Evolutionary conservation across 768 basidiomycete species (phyloP), one percentile per base, ranked within the genome.

Genomic region (Termitomyces sp.): DNA sequence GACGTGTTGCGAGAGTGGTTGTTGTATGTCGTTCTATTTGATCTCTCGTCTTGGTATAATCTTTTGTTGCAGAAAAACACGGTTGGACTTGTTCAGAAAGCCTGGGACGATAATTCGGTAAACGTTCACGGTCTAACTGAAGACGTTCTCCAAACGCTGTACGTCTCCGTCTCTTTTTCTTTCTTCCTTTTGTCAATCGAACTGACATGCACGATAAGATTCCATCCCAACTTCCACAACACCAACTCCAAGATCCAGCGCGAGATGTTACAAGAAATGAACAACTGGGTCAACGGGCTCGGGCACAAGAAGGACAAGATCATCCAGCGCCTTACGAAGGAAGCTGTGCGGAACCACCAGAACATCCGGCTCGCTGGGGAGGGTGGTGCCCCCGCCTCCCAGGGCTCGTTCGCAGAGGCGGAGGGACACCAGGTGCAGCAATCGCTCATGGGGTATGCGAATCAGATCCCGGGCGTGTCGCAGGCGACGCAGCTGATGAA

Each of bases 221-320:
- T 93, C 78, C 91, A 94, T 67, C 91, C 91, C 15, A 86, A 89
- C 58, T 94, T 91, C 76, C 83, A 86, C 65, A 78, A 85, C 64
- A 63, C 68, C 31, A 68, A 73, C 57, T 88, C 86, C 1, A 76
- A 78, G 56, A 74, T 92, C 31, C 91, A 93, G 67, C 76, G 80
- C 51, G 83, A 89, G 61, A 92, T 94, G 90, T 66, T 90, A 56
- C 79, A 81, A 56, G 82, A 75, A 60, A 79, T 93, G 81, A 72
- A 68, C 38, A 70, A 67, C 39, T 91, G 89, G 89, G 73, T 83
- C 36, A 65, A 78, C 45, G 70, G 70, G 7, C 77, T 85, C 12
- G 79, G 82, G 4, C 48, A 69, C 13, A 73, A 74, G 53, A 76
- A 82, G 56, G 65, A 73, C 27, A 75, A 77, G 23, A 70, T 81